Percentiles rank a stretch among this genome's conserved stretches.
phyloP scores from a whole-genome alignment of 345 rosid species.

The Microthlaspi erraticum region DNA sequence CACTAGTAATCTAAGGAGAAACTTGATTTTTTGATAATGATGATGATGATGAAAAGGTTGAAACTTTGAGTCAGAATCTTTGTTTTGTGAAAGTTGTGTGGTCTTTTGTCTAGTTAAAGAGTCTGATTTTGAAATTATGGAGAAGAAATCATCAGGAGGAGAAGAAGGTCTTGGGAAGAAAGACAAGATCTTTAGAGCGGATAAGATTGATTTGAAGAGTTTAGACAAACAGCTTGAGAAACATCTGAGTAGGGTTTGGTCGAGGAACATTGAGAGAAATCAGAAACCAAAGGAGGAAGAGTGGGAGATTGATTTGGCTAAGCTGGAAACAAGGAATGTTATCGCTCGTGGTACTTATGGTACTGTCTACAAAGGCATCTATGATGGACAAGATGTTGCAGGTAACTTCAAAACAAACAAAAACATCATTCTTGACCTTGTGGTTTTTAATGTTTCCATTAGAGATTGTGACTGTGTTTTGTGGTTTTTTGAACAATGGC shows the following conservation, averaged over 20 bases:
- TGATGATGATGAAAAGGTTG: slow-evolving; percentile 26
- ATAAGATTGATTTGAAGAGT: slow-evolving; percentile 82
- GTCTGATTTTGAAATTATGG: slow-evolving; percentile 29
- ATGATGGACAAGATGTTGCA: slow-evolving; percentile 85
- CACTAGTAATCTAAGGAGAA: slow-evolving; percentile 12
- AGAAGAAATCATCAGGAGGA: slow-evolving; percentile 37
- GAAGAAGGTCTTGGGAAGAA: slow-evolving; percentile 51
- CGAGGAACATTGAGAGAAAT: slow-evolving; percentile 61
- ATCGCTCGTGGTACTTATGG: slow-evolving; percentile 91
- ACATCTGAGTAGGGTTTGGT: slow-evolving; percentile 86
- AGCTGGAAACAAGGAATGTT: slow-evolving; percentile 60
- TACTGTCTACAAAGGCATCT: slow-evolving; percentile 70
- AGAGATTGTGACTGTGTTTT: slow-evolving; percentile 20
- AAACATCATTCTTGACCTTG: not conserved
- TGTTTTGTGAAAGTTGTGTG: slow-evolving; percentile 50
- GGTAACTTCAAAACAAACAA: slow-evolving; percentile 48
- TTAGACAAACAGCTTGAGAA: slow-evolving; percentile 92
- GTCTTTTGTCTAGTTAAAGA: slow-evolving; percentile 17
- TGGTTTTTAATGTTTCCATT: not conserved
- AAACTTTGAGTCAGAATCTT: slow-evolving; percentile 18
- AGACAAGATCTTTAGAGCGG: slow-evolving; percentile 78
- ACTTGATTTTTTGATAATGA: not conserved
- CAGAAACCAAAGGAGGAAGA: slow-evolving; percentile 68
- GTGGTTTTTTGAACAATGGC: slow-evolving; percentile 25
- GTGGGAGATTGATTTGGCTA: slow-evolving; percentile 94